A percentile compares a stretch with the other conserved stretches of the same genome.
Conservation (phyloP, 1,284 basidiomycete genomes). For the Exobasidium cylindrosporum region DNA sequence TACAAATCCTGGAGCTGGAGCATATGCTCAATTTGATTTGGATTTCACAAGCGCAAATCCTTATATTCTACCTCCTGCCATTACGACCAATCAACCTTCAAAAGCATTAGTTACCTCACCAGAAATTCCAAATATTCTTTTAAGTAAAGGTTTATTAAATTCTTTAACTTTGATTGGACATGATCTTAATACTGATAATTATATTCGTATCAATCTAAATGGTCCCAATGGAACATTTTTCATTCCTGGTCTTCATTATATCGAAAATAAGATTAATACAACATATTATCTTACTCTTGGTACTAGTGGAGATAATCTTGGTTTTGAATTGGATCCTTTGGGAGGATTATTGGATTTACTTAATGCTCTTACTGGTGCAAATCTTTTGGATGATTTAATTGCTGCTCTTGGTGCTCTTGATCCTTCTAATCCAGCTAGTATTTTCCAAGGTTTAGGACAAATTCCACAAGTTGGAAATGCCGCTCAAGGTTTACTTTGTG, state of each 20-base stretch:
- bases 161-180: conserved; percentile 12
- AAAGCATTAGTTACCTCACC: conserved; percentile 1
- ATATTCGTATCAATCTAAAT: conserved; percentile 1
- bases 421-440: background rate
- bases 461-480: background rate
- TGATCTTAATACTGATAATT: background rate
- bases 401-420: background rate
- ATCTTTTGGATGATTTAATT: background rate
- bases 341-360: background rate
- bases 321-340: background rate
- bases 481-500: background rate
- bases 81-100: background rate
- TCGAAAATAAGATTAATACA: background rate
- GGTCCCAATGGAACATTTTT: background rate
- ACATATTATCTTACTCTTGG: background rate
- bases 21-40: conserved; percentile 2
- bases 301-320: background rate
- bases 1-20: background rate
- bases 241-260: conserved; percentile 9
- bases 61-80: conserved; percentile 1
- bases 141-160: conserved; percentile 3
- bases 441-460: background rate
- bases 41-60: background rate
- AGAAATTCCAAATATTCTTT: conserved; percentile 3
- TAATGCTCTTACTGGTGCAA: background rate